Base-by-base conservation (phyloP, 106 monocot genomes). In the Dendrobium nobile region DNA sequence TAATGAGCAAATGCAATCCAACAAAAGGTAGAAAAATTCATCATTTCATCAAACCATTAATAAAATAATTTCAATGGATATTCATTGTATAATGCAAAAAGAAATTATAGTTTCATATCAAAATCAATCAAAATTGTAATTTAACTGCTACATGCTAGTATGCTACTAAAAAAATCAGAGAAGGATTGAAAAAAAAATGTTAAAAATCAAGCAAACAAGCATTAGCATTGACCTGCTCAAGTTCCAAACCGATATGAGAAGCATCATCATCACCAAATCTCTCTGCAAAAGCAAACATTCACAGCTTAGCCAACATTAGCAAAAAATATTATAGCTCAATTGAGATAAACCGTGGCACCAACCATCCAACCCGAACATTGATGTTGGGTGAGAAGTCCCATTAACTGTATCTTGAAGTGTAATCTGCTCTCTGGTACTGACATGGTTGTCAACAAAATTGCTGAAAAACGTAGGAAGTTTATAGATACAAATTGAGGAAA, bases 261-360 rank as follows among this genome's bases (percentile, higher is more conserved):
- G 97, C 89, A 89, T 91, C 91, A 77, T 89, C 97, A 94, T 97
- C 97, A 64, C 94, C 97, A 89, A 97, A 97, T 72, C 92, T 92
- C 75, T 97, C 97, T 97, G 90, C 42, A 81, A 3, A 73, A 78
- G 77, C 17, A 80, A 81, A 65, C 6, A 13, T 51, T 24, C 67
- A 33, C 42, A 80, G n/a, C 43, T 27, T 51, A 51, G 51, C 51
- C 1, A 51, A 33, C 33, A 22, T 9, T 9, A 33, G 4, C 22
- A 27, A 13, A 31, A 31, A 72, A 72, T 37, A 37, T 9, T 31
- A 72, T 70, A 77, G 68, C 48, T 67, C 28, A 51, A 22, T 44
- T 80, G 2, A 55, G 26, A 58, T 51, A 51, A 51, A 41, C 13
- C 22, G 18, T 41, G 17, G 26, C 4, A 75, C 42, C 33, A 41